Evolutionary conservation across 1,284 basidiomycete genomes (phyloP).

Genomic region (Puccinia hordei): DNA sequence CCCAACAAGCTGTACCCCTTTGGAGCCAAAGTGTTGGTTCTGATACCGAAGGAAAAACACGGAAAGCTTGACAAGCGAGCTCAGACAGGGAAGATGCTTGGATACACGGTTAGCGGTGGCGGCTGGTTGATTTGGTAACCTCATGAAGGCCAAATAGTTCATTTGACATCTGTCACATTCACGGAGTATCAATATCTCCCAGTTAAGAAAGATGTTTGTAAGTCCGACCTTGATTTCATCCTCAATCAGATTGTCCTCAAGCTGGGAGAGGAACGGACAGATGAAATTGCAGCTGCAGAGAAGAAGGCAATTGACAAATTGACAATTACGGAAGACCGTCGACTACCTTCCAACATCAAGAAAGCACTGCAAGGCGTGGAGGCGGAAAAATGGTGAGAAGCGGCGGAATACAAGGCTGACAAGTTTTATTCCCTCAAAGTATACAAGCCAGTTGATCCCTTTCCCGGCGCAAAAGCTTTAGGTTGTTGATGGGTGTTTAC

Average conservation of each 20-base stretch:
- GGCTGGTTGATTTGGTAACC: conserved; percentile 8
- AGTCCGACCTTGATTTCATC: no score
- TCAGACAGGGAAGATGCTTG: background rate
- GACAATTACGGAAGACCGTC: no score
- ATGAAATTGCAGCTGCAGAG: no score
- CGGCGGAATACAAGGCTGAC: background rate
- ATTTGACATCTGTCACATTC: background rate
- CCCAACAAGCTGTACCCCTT: background rate
- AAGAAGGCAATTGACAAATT: no score
- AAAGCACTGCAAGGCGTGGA: no score
- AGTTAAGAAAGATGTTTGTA: background rate
- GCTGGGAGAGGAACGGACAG: no score
- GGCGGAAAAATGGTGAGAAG: background rate
- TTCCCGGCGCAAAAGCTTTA: no score
- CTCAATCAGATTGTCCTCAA: no score
- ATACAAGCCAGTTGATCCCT: background rate
- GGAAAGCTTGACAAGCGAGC: background rate
- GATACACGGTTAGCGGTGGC: background rate
- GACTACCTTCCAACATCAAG: no score
- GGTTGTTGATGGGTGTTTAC: no score
- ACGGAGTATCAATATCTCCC: background rate
- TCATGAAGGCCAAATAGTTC: background rate
- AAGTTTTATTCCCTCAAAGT: background rate
- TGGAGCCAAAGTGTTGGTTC: background rate
- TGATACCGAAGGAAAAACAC: background rate